Evolutionary conservation across 1,284 basidiomycete genomes (phyloP), one percentile per base, ranked within the genome.

Genomic region (Ustilago shanxiensis): DNA sequence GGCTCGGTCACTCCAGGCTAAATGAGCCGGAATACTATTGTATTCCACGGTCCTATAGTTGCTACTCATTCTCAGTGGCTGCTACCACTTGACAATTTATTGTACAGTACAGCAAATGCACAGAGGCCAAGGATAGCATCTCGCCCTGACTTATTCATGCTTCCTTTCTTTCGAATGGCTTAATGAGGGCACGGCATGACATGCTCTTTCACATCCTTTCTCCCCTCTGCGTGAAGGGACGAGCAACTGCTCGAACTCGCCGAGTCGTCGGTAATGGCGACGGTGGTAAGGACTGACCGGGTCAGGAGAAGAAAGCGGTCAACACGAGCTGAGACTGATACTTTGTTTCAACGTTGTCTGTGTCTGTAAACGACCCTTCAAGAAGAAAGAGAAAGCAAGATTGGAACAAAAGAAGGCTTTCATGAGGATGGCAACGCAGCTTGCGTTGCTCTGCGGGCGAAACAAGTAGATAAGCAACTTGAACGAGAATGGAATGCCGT

Each of bases 1-100:
- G 16, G 14, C 44, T 47, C 44, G 44, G n/a, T n/a, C 44, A 22
- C 44, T 13, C 47, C 26, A 26, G 47, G 9, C 22, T 14, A 49
- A 49, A 26, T 49, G 24, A 33, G 24, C 47, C 47, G 47, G 47
- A 49, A 49, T 49, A 49, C 26, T 16, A 24, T n/a, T n/a, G n/a
- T n/a, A 14, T 24, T 8, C 44, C 31, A 33, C 11, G 31, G 11
- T 33, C 31, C n/a, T n/a, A n/a, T n/a, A n/a, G n/a, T n/a, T n/a
- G n/a, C 39, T 14, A 7, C 13, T 41, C 18, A 16, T 41, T 41
- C n/a, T 41, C 39, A 18, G 39, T 41, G 5, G 31, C 31, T 33
- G n/a, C 31, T 7, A 33, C 31, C 31, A 33, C 31, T 33, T 33
- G 31, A 33, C 31, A 33, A 33, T 33, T 16, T 7, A 16, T 39